Percentiles rank a stretch among this genome's conserved stretches.
These are phyloP conservation scores for Fusarium pseudocircinatum DNA, from an alignment of 2,329 filamentous ascomycete species.

Conservation along the genomic window DNA sequence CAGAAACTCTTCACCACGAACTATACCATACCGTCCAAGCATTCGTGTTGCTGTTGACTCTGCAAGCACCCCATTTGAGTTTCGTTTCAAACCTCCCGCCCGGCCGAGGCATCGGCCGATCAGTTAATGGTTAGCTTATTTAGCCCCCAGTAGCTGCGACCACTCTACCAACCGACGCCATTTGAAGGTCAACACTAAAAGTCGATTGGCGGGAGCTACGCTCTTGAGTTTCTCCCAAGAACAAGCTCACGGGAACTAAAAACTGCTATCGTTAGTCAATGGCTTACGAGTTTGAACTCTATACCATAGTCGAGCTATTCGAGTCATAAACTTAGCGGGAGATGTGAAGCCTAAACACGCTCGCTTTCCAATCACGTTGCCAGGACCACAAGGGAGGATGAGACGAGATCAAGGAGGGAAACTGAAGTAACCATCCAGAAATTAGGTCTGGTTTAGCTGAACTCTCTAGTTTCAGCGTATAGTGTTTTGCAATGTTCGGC, in stretches of 20 bases:
- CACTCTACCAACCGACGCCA: constrained; percentile 10
- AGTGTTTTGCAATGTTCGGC: neutral
- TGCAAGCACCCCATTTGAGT: neutral
- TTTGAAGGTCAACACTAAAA: neutral
- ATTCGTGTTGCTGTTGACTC: neutral
- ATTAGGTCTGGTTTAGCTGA: neutral
- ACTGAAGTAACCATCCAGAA: neutral
- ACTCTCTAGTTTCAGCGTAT: neutral
- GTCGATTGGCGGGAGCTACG: constrained; percentile 15
- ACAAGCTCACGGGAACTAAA: constrained; percentile 32
- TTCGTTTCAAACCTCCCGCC: neutral
- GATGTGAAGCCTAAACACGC: neutral
- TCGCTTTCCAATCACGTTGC: neutral
- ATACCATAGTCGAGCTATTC: neutral
- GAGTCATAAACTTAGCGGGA: neutral
- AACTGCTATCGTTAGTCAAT: constrained; percentile 6
- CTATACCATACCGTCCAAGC: neutral
- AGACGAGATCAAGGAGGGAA: neutral
- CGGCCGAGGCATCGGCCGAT: constrained; percentile 23
- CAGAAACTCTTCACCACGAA: neutral
- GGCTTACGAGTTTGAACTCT: neutral
- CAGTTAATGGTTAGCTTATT: constrained; percentile 3
- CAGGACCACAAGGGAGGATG: neutral
- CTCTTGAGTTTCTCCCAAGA: neutral
- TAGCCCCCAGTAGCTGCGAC: constrained; percentile 3